These are phyloP conservation scores for Echites panduratus DNA, from an alignment of 257 asterid genomes.

Conservation along the genomic window DNA sequence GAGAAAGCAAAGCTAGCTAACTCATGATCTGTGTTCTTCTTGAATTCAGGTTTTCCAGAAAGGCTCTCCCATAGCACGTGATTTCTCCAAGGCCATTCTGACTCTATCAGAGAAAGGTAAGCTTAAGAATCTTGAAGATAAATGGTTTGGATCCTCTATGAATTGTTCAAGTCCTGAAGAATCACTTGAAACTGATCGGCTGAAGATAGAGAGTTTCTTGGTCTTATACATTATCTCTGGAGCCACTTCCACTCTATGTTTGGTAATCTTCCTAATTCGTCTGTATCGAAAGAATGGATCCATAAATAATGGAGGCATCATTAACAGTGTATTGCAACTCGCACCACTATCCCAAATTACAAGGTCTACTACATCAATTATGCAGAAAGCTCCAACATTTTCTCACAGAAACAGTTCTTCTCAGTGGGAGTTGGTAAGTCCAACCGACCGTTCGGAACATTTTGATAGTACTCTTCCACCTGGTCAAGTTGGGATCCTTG, in stretches of 20 bases:
- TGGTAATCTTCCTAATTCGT: conserved; percentile 18
- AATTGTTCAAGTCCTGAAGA: conserved; percentile 18
- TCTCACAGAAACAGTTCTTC: conserved; percentile 7
- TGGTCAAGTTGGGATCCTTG: background rate
- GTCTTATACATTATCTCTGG: conserved; percentile 27
- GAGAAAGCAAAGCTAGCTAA: background rate
- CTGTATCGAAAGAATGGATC: background rate
- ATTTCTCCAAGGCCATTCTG: conserved; percentile 33
- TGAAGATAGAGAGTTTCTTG: conserved; percentile 35
- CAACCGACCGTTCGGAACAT: conserved; percentile 16
- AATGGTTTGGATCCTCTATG: conserved; percentile 18
- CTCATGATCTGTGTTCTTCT: background rate
- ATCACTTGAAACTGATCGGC: conserved; percentile 14
- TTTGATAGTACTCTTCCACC: conserved; percentile 5
- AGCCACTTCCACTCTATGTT: conserved; percentile 24
- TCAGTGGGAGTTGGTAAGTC: conserved; percentile 21
- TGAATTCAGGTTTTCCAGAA: conserved; percentile 28
- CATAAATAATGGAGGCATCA: background rate
- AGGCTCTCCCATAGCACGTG: conserved; percentile 32
- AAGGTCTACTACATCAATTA: too few species aligned
- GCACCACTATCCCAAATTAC: background rate
- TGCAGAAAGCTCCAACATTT: conserved; percentile 5
- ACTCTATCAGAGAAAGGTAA: conserved; percentile 24
- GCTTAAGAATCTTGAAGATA: conserved; percentile 14
- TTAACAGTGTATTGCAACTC: background rate